A percentile compares a stretch with the other conserved stretches of the same genome.
Conservation (phyloP, 2,329 filamentous ascomycete genomes). For the Cytospora piceicola region DNA sequence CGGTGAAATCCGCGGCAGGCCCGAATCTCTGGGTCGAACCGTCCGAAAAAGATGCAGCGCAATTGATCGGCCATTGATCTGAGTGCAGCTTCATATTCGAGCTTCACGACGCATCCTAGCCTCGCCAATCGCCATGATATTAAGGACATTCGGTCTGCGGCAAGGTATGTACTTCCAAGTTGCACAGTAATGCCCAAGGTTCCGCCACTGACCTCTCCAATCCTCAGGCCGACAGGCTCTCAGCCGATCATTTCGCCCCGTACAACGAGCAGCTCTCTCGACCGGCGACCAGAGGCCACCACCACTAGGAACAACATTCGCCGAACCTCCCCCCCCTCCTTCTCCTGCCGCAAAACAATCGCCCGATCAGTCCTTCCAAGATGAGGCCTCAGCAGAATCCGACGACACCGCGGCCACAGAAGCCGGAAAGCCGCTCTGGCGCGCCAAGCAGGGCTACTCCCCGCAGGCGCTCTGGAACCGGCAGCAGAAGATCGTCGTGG, state of each 20-base stretch:
- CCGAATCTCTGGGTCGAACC: slow-evolving; percentile 16
- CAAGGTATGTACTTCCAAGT: slow-evolving; percentile 48
- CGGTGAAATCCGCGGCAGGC: slow-evolving; percentile 10
- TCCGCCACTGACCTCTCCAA: slow-evolving; percentile 31
- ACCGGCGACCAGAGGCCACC: slow-evolving; percentile 38
- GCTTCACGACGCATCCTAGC: slow-evolving; percentile 31
- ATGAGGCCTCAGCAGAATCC: not conserved
- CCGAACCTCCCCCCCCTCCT: slow-evolving; percentile 31
- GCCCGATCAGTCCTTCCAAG: not conserved
- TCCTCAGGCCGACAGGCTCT: slow-evolving; percentile 57
- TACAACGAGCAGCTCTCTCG: slow-evolving; percentile 44
- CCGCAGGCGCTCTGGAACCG: slow-evolving; percentile 5
- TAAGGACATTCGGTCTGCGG: slow-evolving; percentile 58
- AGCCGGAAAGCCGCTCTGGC: slow-evolving; percentile 34
- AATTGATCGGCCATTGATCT: not conserved
- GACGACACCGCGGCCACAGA: slow-evolving; percentile 16
- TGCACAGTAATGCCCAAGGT: not conserved
- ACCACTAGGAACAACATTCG: slow-evolving; percentile 34
- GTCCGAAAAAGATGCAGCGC: slow-evolving; percentile 22
- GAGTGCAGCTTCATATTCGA: slow-evolving; percentile 12
- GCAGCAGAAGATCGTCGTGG: slow-evolving; percentile 7
- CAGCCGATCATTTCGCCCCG: slow-evolving; percentile 41
- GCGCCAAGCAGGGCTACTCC: slow-evolving; percentile 3
- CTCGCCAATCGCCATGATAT: slow-evolving; percentile 53
- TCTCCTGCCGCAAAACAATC: slow-evolving; percentile 26